Percentiles rank a stretch among this genome's conserved stretches.
phyloP scores from a whole-genome alignment of 2,329 filamentous ascomycete genomes.

The Colletotrichum musicola region DNA sequence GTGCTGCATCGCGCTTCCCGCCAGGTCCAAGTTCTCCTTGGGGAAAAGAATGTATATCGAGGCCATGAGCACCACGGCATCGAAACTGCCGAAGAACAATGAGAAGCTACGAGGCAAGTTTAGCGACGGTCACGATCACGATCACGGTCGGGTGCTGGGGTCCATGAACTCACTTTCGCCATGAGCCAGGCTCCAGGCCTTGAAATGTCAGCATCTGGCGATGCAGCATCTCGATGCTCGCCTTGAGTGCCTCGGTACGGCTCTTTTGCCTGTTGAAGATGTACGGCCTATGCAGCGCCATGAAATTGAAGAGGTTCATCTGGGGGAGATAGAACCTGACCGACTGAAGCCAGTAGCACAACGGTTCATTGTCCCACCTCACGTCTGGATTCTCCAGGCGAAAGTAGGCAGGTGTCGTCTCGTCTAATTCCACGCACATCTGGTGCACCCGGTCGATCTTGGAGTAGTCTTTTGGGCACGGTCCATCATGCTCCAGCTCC shows the following conservation, averaged over 20 bases:
- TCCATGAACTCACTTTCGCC: conserved; percentile 50
- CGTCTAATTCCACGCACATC: conserved; percentile 61
- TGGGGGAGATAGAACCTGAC: conserved; percentile 62
- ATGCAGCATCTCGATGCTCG: conserved; percentile 67
- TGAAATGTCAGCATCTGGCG: conserved; percentile 65
- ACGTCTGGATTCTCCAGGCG: conserved; percentile 68
- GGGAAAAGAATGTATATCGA: conserved; percentile 73
- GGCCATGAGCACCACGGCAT: conserved; percentile 72
- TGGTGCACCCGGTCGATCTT: conserved; percentile 68
- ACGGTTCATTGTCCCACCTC: conserved; percentile 65
- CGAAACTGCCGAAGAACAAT: conserved; percentile 74
- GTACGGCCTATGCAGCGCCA: conserved; percentile 73
- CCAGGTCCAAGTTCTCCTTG: conserved; percentile 63
- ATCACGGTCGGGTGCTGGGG: background rate
- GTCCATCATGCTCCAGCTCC: conserved; percentile 67
- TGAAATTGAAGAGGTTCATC: conserved; percentile 63
- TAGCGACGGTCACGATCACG: background rate
- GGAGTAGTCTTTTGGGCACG: conserved; percentile 65
- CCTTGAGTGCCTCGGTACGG: conserved; percentile 67
- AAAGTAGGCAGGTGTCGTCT: conserved; percentile 64
- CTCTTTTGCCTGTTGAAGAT: conserved; percentile 69
- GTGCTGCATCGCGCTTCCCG: conserved; percentile 63
- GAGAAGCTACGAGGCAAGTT: conserved; percentile 54
- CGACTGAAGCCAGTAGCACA: conserved; percentile 65
- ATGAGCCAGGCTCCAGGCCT: conserved; percentile 63